These are phyloP conservation scores for Thielaviopsis ethacetica DNA, from an alignment of 2,329 filamentous ascomycete genomes.

Conservation along the genomic window DNA sequence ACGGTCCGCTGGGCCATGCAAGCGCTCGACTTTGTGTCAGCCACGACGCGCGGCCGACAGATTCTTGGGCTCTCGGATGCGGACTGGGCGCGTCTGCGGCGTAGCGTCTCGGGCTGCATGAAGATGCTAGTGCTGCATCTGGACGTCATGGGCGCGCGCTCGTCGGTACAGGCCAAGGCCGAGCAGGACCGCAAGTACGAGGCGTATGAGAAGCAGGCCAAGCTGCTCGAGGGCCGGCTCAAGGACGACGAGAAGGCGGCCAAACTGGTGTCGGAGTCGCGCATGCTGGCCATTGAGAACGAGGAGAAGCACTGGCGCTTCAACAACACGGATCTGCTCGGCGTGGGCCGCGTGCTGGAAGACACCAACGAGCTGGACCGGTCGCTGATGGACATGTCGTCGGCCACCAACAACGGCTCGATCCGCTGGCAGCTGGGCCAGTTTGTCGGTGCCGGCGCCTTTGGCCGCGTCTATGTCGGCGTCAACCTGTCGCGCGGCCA, in stretches of 20 bases:
- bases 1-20: slow-evolving; percentile 96
- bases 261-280: slow-evolving; percentile 56
- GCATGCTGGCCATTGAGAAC: slow-evolving; percentile 53
- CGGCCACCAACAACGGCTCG: slow-evolving; percentile 85
- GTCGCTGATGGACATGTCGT: slow-evolving; percentile 83
- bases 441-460: slow-evolving; percentile 91
- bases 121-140: slow-evolving; percentile 94
- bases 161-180: slow-evolving; percentile 80
- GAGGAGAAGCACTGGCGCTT: slow-evolving; percentile 67
- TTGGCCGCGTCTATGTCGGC: slow-evolving; percentile 91
- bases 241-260: slow-evolving; percentile 75
- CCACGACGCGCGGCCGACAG: slow-evolving; percentile 85
- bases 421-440: slow-evolving; percentile 98
- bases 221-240: slow-evolving; percentile 56
- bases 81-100: slow-evolving; percentile 67
- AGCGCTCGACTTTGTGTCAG: slow-evolving; percentile 91
- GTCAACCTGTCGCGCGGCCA: slow-evolving; percentile 95
- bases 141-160: slow-evolving; percentile 95
- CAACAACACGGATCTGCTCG: slow-evolving; percentile 70
- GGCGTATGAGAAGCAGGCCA: slow-evolving; percentile 54
- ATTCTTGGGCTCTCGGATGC: slow-evolving; percentile 80
- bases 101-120: slow-evolving; percentile 95
- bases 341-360: slow-evolving; percentile 79
- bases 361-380: slow-evolving; percentile 91
- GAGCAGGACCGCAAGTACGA: slow-evolving; percentile 73